phyloP scores from a whole-genome alignment of 495 filamentous ascomycete species.

The Diplogelasinospora grovesii region DNA sequence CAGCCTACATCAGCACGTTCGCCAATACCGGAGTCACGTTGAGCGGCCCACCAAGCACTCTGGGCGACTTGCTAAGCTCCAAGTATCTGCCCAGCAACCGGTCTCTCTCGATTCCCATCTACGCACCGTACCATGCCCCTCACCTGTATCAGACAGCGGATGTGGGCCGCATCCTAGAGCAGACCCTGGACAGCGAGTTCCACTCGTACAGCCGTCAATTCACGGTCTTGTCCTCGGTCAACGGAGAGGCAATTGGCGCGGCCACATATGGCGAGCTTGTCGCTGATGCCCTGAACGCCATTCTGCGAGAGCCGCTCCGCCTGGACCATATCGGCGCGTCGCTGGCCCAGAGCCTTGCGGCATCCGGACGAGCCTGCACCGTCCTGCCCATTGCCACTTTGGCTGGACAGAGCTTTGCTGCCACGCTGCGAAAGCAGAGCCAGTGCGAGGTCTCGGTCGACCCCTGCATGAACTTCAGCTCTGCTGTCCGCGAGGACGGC shows the following conservation, averaged over 20 bases:
- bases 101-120: neutral
- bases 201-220: neutral
- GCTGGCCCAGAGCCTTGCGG: neutral
- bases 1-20: neutral
- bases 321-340: neutral
- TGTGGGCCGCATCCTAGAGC: neutral
- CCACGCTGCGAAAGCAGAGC: neutral
- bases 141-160: neutral
- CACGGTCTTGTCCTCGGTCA: neutral
- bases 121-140: neutral
- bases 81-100: neutral
- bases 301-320: neutral
- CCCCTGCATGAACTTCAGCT: neutral
- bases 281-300: neutral
- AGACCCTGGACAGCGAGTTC: neutral
- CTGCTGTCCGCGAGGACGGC: slow-evolving; percentile 7
- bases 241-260: neutral
- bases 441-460: neutral
- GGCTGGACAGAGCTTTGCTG: neutral
- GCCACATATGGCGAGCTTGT: neutral
- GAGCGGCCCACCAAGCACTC: neutral
- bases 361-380: neutral
- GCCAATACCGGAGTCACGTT: neutral
- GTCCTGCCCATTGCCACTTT: neutral
- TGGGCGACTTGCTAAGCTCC: neutral